A percentile compares a stretch with the other conserved stretches of the same genome.
Conservation (phyloP, 306 rosid species). For the Senna siamea region DNA sequence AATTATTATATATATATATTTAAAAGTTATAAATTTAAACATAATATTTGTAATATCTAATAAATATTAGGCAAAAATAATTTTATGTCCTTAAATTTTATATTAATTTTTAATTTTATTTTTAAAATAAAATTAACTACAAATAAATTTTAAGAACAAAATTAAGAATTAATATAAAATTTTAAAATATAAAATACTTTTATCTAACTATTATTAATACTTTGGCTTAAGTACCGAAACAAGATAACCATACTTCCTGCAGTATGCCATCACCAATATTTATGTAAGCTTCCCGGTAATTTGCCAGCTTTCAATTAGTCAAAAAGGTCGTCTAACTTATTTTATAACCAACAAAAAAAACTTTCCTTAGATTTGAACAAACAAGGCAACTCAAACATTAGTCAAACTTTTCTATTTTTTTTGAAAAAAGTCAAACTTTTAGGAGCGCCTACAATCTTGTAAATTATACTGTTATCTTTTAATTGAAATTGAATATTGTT, state of each 20-base stretch:
- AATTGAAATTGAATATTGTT: not conserved
- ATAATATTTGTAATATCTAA: no score
- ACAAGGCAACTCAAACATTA: not conserved
- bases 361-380: not conserved
- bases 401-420: not conserved
- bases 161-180: no score
- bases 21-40: no score
- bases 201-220: no score
- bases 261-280: slow-evolving; percentile 17
- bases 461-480: not conserved
- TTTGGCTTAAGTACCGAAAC: not conserved
- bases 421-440: not conserved
- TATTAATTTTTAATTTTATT: no score
- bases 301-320: slow-evolving; percentile 6
- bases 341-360: not conserved
- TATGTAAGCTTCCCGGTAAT: slow-evolving; percentile 26
- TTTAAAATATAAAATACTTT: no score
- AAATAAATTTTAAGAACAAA: no score
- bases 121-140: no score
- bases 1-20: no score
- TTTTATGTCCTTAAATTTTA: no score
- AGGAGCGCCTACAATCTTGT: not conserved
- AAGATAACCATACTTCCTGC: not conserved
- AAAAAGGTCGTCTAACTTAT: not conserved
- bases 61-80: no score